phyloP scores from a whole-genome alignment of 2,329 filamentous ascomycete genomes.

The Fusarium sp. region DNA sequence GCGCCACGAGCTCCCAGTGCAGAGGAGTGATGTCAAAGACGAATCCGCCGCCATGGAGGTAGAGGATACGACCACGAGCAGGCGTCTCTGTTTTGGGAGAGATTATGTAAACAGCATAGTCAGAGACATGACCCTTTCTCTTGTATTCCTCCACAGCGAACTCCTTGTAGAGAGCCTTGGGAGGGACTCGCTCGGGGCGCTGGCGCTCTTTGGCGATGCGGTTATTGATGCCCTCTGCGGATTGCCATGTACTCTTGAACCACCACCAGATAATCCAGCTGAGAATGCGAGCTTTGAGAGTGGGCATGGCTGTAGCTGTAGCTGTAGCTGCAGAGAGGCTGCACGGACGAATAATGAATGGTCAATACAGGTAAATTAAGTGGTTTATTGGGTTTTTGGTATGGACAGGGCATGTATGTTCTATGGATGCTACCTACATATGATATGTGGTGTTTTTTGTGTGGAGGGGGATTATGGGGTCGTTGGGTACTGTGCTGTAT shows the following conservation, averaged over 20 bases:
- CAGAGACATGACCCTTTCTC: slow-evolving; percentile 24
- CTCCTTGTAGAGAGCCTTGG: slow-evolving; percentile 42
- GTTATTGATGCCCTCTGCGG: slow-evolving; percentile 42
- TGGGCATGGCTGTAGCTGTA: slow-evolving; percentile 41
- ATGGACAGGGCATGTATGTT: not conserved
- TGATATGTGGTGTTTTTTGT: slow-evolving; percentile 27
- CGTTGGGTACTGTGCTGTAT: not conserved
- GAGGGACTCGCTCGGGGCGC: slow-evolving; percentile 38
- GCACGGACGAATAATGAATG: slow-evolving; percentile 13
- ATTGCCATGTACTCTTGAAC: slow-evolving; percentile 45
- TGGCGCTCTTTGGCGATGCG: slow-evolving; percentile 45
- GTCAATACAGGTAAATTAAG: slow-evolving; percentile 4
- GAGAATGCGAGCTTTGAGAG: slow-evolving; percentile 46
- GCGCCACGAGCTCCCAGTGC: slow-evolving; percentile 49
- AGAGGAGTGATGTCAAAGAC: slow-evolving; percentile 47
- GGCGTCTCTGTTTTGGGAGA: slow-evolving; percentile 50
- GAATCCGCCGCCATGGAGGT: slow-evolving; percentile 51
- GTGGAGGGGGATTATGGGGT: slow-evolving; percentile 32
- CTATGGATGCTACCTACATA: slow-evolving; percentile 1
- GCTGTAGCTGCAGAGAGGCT: not conserved
- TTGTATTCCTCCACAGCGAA: slow-evolving; percentile 47
- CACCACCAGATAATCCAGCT: slow-evolving; percentile 48
- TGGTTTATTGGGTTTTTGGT: slow-evolving; percentile 1
- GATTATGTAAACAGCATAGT: slow-evolving; percentile 48
- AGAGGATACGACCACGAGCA: slow-evolving; percentile 48